Base-by-base conservation (phyloP, 441 rosid genomes). In the Erysimum pusillum region DNA sequence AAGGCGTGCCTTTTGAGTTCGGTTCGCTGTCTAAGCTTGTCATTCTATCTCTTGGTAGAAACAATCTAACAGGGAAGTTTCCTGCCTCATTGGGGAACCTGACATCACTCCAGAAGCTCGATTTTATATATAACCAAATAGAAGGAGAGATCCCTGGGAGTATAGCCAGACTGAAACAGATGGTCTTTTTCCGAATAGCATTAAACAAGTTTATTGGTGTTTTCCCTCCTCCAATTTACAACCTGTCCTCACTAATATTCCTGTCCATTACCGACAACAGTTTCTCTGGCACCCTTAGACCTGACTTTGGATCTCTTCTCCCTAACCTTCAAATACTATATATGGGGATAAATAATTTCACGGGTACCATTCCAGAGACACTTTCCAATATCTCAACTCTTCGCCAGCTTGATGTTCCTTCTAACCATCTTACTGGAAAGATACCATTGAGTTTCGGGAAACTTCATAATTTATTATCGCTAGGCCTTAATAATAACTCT, bases 141-240 rank as follows among this genome's bases (percentile, higher is more conserved):
- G 81, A 77, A 64, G 76, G 81, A 56, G 80, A 71, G 48, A 48
- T 77, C 57, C 76, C 73, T 9, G 68, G 18, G 28, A 57, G 67
- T 61, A 51, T 77, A 42, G 76, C 48, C 6, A 46, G 57, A 17
- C 67, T 77, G 73, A 58, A 63, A 58, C 72, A 59, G 32, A 63
- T 71, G 68, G 67, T 65, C 14, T 71, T 34, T 61, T 71, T 77
- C 57, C n/a, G 73, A 58, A 71, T 77, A 71, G 77, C 77, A 44
- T 13, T 49, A 41, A 77, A 77, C 73, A 57, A 41, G 31, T 77
- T 77, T 38, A 35, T 28, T 32, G 81, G 77, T 71, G 48, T 71
- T 35, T 71, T 77, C 54, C 80, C 80, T 46, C 73, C 65, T 56
- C 46, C 73, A 54, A 18, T 77, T 11, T 71, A 57, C 73, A 77